Base-by-base conservation (phyloP, 306 rosid species). In the Lupinus albus region DNA sequence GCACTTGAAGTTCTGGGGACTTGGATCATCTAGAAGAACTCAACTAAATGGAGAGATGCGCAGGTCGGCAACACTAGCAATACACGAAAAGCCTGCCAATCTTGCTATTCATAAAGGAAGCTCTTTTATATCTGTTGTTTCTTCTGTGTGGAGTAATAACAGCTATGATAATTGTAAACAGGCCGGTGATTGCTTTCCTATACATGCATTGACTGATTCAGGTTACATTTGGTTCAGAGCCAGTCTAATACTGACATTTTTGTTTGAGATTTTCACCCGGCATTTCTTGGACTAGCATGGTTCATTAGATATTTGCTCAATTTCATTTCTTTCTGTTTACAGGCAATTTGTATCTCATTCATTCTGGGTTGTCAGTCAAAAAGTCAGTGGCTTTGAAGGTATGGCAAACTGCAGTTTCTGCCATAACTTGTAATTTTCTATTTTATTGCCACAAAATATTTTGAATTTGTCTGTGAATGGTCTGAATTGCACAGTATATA, bases 1-100 rank as follows among this genome's bases (percentile, higher is more conserved):
- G 73, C 92, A 89, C 78, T 79, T 86, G 76, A 89, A 86, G 61
- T 78, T 89, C 75, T 89, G 96, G 96, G 59, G 57, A n/a, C 68
- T 86, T 75, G 74, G 79, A 70, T 75, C 88, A 75, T 79, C 85
- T 56, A 81, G 83, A 63, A 83, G 71, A 69, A 76, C 78, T 71
- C 84, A 73, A 25, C 59, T 72, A 70, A 83, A 78, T 77, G 73
- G 66, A 35, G 81, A 79, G 77, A 44, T 13, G 71, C 55, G 53
- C 58, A 73, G 77, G 76, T 35, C 74, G 1, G 32, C 74, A 35
- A 79, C 84, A 25, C 33, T 75, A 39, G 47, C 81, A 61, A 62
- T 84, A 63, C 79, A 79, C 20, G 87, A 83, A 79, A 89, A 84
- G 78, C 79, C 82, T 70, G 76, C 79, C 61, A 83, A 83, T 81